Conservation (phyloP, 305 asterid genomes). For the Caryopteris hybrid region DNA sequence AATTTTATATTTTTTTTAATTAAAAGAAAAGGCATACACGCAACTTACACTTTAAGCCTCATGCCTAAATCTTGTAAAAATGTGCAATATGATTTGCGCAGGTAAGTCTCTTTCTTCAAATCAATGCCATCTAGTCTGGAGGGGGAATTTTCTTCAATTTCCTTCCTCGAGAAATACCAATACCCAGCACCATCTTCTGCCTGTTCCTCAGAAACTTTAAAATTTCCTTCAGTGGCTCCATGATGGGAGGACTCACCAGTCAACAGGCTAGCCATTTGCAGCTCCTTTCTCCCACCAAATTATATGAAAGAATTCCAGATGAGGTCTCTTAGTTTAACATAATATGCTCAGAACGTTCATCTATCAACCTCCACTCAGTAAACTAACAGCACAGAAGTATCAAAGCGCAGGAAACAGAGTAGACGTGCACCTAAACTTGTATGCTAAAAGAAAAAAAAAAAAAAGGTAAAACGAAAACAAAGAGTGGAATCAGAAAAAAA, state of each 20-base stretch:
- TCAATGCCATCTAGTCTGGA: slow-evolving; percentile 78
- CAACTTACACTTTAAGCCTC: slow-evolving; percentile 86
- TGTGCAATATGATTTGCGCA: slow-evolving; percentile 82
- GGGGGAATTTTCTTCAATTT: slow-evolving; percentile 74
- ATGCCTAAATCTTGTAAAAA: slow-evolving; percentile 81
- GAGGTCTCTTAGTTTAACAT: slow-evolving; percentile 9
- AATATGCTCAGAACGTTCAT: slow-evolving; percentile 20
- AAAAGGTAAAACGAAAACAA: not conserved
- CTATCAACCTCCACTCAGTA: slow-evolving; percentile 17
- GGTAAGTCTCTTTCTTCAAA: slow-evolving; percentile 73
- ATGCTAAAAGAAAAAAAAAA: not conserved
- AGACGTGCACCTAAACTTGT: not conserved
- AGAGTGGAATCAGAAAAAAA: not conserved
- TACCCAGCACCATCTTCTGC: slow-evolving; percentile 62
- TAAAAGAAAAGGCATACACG: not conserved
- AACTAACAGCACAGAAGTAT: too few species aligned
- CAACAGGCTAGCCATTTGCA: slow-evolving; percentile 55
- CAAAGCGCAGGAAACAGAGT: too few species aligned
- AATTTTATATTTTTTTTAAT: slow-evolving; percentile 6
- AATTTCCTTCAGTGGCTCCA: slow-evolving; percentile 49
- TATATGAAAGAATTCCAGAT: slow-evolving; percentile 10
- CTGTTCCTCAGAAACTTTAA: slow-evolving; percentile 46
- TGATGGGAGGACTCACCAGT: slow-evolving; percentile 53
- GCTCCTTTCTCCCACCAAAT: slow-evolving; percentile 30
- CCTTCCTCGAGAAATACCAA: slow-evolving; percentile 82